A percentile compares a stretch with the other conserved stretches of the same genome.
Conservation (phyloP, 2,329 filamentous ascomycete genomes). For the Fusarium sublunatum region DNA sequence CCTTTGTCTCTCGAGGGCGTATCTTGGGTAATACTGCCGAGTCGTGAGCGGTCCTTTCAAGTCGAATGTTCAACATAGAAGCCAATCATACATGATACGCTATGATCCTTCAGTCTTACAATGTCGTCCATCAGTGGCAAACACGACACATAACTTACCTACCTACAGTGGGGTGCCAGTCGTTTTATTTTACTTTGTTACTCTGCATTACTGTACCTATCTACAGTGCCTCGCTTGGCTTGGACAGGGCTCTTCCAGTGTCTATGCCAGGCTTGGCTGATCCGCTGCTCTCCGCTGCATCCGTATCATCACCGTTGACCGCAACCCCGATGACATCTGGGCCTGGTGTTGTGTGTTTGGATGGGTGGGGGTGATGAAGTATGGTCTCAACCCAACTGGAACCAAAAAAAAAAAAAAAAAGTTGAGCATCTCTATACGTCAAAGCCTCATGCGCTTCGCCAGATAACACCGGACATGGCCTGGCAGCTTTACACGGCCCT, state of each 20-base stretch:
- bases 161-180: constrained; percentile 22
- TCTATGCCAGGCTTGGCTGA: constrained; percentile 27
- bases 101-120: not conserved
- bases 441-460: constrained; percentile 38
- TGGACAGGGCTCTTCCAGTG: constrained; percentile 17
- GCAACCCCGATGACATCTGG: constrained; percentile 27
- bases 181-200: constrained; percentile 25
- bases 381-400: constrained; percentile 20
- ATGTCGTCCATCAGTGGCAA: constrained; percentile 17
- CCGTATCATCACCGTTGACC: constrained; percentile 27
- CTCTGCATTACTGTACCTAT: constrained; percentile 21
- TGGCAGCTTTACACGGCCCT: constrained; percentile 12
- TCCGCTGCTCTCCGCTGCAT: constrained; percentile 30
- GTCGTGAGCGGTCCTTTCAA: constrained; percentile 1
- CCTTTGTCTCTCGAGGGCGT: not conserved
- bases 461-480: constrained; percentile 22
- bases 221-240: not conserved
- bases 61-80: constrained; percentile 14
- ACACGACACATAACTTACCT: constrained; percentile 20
- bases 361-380: constrained; percentile 36
- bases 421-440: constrained; percentile 27
- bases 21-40: constrained; percentile 4
- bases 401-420: constrained; percentile 2
- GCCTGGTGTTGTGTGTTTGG: constrained; percentile 27
- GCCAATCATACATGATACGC: constrained; percentile 28